Base-by-base conservation (phyloP, 441 rosid genomes). In the Euphorbia corollata region DNA sequence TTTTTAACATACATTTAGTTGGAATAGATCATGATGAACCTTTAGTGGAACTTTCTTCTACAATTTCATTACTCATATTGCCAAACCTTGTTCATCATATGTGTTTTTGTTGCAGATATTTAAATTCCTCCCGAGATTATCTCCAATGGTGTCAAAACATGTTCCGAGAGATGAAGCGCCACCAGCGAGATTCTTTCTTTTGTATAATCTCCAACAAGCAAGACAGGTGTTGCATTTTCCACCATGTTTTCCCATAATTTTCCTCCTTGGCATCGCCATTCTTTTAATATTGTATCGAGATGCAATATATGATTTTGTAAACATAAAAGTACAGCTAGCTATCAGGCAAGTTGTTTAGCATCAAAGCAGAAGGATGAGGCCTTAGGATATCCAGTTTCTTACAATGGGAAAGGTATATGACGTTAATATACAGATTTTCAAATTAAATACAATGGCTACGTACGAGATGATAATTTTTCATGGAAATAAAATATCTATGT, bases 91-190 rank as follows among this genome's bases (percentile, higher is more conserved):
- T 27, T 27, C 16, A 47, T 47, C 2, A 0, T 10, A 27, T 70
- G 32, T 63, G 66, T 66, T 73, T 45, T 4, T 70, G 58, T 45
- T 76, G 77, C 92, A 90, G 97, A 53, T 90, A 73, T 88, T 86
- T 73, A 90, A 86, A 78, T 85, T 78, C 80, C 94, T 92, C 61
- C 97, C 97, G 63, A 77, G 90, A 74, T 65, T 92, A 71, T 87
- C 96, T 36, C 89, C 87, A 0, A 79, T 62, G 80, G 97, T 92
- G 69, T 67, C 92, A n/a, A 20, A 87, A 75, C 76, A 85, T 92
- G 63, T 81, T 88, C 78, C 78, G n/a, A 34, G 91, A 86, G 81
- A 85, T 92, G 91, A 80, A 76, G 79, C 88, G 94, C 9, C 97
- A 87, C 76, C 88, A 85, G 84, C 11, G 18, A 57, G 60, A 55